Conservation (phyloP, 2,329 filamentous ascomycete genomes). For the Nemania sp. region DNA sequence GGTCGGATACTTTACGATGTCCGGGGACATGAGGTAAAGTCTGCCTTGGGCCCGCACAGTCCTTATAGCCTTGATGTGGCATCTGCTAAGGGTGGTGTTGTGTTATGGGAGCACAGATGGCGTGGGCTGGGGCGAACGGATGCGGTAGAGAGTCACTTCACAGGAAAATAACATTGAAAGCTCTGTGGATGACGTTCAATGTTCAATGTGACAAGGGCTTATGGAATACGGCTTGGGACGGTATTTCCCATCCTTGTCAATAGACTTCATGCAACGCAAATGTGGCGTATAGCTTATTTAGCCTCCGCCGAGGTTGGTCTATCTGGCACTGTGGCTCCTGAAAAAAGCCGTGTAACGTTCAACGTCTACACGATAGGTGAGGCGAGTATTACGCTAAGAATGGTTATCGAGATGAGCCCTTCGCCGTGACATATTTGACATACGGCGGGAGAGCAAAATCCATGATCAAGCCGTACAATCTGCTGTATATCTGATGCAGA, state of each 20-base stretch:
- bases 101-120: background rate
- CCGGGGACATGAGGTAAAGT: background rate
- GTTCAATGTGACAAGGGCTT: too few relatives aligned
- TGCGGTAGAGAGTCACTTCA: background rate
- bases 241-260: too few relatives aligned
- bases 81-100: background rate
- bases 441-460: background rate
- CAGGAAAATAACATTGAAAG: background rate
- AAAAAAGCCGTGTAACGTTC: too few relatives aligned
- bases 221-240: too few relatives aligned
- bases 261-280: too few relatives aligned
- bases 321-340: too few relatives aligned
- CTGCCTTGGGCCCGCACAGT: background rate
- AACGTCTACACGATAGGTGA: background rate
- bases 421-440: background rate
- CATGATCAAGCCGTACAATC: background rate
- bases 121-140: background rate
- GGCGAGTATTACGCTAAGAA: too few relatives aligned
- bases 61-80: background rate
- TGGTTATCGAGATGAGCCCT: background rate
- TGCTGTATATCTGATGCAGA: background rate
- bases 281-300: too few relatives aligned
- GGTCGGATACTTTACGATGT: background rate
- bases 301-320: too few relatives aligned
- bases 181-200: background rate